Evolutionary conservation across 345 rosid genomes (phyloP).

Genomic region (Toxicodendron radicans): DNA sequence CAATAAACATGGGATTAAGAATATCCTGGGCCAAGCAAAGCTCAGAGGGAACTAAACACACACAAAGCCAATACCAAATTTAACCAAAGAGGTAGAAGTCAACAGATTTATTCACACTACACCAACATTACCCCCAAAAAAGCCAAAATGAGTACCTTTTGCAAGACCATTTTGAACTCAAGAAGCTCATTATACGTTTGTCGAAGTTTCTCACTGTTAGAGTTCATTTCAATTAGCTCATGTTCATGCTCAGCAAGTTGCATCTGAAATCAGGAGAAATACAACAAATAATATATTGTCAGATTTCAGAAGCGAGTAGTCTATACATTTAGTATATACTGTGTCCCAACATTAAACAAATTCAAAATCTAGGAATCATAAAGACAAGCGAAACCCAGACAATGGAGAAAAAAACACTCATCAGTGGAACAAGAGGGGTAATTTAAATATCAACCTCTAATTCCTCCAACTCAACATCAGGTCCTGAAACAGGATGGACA

Average conservation of each 20-base stretch:
- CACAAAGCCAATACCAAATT: not conserved
- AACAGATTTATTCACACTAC: not conserved
- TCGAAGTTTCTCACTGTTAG: constrained; percentile 87
- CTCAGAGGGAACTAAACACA: not conserved
- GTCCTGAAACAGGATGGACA: constrained; percentile 57
- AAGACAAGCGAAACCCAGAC: constrained; percentile 6
- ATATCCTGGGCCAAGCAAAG: not conserved
- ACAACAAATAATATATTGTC: constrained; percentile 22
- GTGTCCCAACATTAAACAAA: not conserved
- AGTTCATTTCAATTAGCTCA: constrained; percentile 90
- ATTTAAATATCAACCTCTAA: constrained; percentile 62
- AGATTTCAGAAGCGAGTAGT: constrained; percentile 10
- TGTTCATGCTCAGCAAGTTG: constrained; percentile 90
- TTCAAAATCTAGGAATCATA: not conserved
- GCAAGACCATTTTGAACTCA: constrained; percentile 88
- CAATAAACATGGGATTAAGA: not conserved
- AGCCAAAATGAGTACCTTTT: constrained; percentile 55
- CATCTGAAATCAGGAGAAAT: constrained; percentile 44
- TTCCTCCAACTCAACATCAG: constrained; percentile 81
- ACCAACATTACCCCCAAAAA: not conserved
- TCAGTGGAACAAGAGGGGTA: constrained; percentile 9
- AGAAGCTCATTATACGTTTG: constrained; percentile 86
- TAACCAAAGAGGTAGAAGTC: not conserved
- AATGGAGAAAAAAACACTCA: not conserved
- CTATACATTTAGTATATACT: not conserved